Percentiles rank a stretch among this genome's conserved stretches.
phyloP scores from a whole-genome alignment of 352 stramenopile genomes.

The Phytophthora capsici region DNA sequence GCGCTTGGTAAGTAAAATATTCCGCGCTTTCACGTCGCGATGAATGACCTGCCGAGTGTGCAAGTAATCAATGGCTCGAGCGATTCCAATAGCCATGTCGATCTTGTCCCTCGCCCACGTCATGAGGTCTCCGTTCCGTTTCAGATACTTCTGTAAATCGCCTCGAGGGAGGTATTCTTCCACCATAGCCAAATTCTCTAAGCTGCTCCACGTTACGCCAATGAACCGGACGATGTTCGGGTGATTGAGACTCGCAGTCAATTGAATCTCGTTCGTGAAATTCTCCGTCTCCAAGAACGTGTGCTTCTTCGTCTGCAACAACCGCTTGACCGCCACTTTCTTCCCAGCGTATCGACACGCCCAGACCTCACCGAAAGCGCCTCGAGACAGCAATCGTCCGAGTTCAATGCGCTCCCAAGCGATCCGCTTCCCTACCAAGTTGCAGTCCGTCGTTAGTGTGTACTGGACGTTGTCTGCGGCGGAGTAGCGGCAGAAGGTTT shows the following conservation, averaged over 20 bases:
- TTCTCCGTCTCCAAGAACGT: conserved; percentile 50
- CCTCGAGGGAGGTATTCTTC: conserved; percentile 58
- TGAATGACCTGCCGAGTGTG: conserved; percentile 63
- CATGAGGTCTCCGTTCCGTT: conserved; percentile 34
- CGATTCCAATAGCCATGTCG: conserved; percentile 46
- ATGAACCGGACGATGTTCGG: conserved; percentile 56
- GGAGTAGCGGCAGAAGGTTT: conserved; percentile 37
- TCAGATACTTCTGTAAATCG: conserved; percentile 54
- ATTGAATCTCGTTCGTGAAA: conserved; percentile 60
- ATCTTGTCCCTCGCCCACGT: conserved; percentile 50
- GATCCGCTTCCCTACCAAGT: conserved; percentile 44
- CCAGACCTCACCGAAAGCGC: conserved; percentile 68
- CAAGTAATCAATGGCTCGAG: conserved; percentile 42
- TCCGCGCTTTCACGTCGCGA: conserved; percentile 81
- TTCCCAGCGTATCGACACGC: conserved; percentile 44
- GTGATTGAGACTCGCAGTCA: conserved; percentile 53
- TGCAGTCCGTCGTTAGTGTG: conserved; percentile 44
- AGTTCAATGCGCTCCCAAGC: conserved; percentile 51
- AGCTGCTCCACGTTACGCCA: conserved; percentile 53
- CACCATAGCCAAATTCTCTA: conserved; percentile 59
- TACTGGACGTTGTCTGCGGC: conserved; percentile 35
- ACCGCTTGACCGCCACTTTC: conserved; percentile 57
- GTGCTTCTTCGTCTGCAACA: conserved; percentile 44
- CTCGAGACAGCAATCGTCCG: conserved; percentile 42
- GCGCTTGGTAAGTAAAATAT: conserved; percentile 68